These are phyloP conservation scores for Centrapalus pauciflorus DNA, from an alignment of 129 eudicot genomes.

Conservation along the genomic window DNA sequence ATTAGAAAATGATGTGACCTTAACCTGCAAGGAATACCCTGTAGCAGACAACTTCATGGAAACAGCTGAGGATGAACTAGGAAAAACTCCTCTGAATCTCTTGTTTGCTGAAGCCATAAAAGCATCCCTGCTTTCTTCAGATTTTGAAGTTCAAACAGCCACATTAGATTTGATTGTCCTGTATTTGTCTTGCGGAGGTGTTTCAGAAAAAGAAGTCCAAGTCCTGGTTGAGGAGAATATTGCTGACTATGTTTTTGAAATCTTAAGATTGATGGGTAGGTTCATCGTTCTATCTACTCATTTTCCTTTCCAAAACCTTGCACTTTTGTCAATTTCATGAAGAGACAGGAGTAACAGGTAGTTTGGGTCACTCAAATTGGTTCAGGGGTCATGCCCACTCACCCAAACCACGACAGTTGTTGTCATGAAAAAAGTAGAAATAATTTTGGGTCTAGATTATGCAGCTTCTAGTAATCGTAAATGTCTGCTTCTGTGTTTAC, in stretches of 20 bases:
- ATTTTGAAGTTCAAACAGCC: constrained; percentile 69
- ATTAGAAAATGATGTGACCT: constrained; percentile 35
- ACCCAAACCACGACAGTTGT: not conserved
- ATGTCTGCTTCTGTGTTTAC: constrained; percentile 19
- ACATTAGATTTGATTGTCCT: constrained; percentile 54
- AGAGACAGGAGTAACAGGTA: constrained; percentile 5
- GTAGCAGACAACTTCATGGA: constrained; percentile 72
- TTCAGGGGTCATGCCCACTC: not conserved
- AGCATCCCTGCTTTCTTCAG: constrained; percentile 86
- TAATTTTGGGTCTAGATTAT: not conserved
- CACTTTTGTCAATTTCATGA: not conserved
- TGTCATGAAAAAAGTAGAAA: not conserved
- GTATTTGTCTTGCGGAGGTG: constrained; percentile 58
- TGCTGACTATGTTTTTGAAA: constrained; percentile 89
- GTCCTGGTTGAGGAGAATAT: constrained; percentile 82
- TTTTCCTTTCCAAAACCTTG: not conserved
- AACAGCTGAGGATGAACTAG: constrained; percentile 39
- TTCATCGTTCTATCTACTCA: constrained; percentile 16
- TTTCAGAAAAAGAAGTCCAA: constrained; percentile 52
- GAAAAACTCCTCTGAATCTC: constrained; percentile 49
- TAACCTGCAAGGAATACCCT: constrained; percentile 23
- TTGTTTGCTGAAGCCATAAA: constrained; percentile 97
- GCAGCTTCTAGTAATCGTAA: constrained; percentile 1
- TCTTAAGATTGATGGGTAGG: constrained; percentile 81
- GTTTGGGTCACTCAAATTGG: constrained; percentile 8